Percentiles rank a stretch among this genome's conserved stretches.
phyloP scores from a whole-genome alignment of 805 yeast genomes.

The Candida nanaspora region DNA sequence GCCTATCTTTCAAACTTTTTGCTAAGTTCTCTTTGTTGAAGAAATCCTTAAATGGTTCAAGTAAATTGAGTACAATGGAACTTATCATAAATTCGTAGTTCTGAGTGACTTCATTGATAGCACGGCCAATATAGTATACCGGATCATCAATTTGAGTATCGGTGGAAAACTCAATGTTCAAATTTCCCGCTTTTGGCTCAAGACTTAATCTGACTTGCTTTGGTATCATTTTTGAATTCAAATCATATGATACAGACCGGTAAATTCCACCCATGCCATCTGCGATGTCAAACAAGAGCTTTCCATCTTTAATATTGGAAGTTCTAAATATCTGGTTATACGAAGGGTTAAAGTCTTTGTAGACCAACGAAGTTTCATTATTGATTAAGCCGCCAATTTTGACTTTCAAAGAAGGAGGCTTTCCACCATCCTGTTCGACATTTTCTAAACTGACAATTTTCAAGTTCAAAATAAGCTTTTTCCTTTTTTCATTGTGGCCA shows the following conservation, averaged over 20 bases:
- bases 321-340: constrained; percentile 54
- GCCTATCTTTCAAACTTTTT: constrained; percentile 15
- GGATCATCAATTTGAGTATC: constrained; percentile 81
- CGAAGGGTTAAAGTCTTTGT: constrained; percentile 57
- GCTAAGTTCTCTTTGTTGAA: constrained; percentile 26
- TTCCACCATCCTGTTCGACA: constrained; percentile 23
- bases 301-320: not conserved
- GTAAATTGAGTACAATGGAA: constrained; percentile 66
- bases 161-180: constrained; percentile 60
- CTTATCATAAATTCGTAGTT: constrained; percentile 62
- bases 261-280: not conserved
- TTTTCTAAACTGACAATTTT: constrained; percentile 21
- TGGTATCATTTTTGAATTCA: constrained; percentile 2
- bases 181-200: constrained; percentile 41
- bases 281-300: not conserved
- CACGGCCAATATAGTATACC: constrained; percentile 70
- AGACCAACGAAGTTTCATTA: constrained; percentile 54
- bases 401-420: constrained; percentile 20
- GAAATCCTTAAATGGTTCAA: constrained; percentile 47
- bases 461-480: constrained; percentile 15
- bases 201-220: constrained; percentile 15
- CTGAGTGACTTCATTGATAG: constrained; percentile 57
- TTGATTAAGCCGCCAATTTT: constrained; percentile 18
- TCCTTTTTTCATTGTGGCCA: constrained; percentile 1
- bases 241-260: not conserved